Percentiles rank a stretch among this genome's conserved stretches.
Evolutionary conservation across 257 asterid genomes (phyloP).

Genomic region (Fraxinus excelsior): DNA sequence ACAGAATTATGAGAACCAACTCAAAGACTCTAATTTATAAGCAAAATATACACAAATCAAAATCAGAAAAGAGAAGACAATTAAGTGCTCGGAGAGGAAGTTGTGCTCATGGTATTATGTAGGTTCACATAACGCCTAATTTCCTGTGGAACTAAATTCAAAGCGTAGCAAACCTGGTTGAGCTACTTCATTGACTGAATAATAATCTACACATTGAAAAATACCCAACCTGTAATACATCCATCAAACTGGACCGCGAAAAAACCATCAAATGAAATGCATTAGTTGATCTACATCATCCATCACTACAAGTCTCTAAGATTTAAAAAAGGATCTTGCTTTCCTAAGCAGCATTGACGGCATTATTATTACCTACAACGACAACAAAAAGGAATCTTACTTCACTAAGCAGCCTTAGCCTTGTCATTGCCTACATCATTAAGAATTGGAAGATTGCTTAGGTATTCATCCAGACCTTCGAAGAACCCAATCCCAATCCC

Average conservation of each 20-base stretch:
- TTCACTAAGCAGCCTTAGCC: constrained; percentile 74
- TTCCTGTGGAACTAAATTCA: not conserved
- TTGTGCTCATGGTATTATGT: no score
- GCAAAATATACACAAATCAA: not conserved
- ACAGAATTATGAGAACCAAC: not conserved
- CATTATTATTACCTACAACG: constrained; percentile 32
- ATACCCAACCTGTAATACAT: constrained; percentile 20
- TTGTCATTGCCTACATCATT: constrained; percentile 76
- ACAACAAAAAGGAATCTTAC: constrained; percentile 38
- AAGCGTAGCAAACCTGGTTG: not conserved
- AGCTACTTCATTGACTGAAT: not conserved
- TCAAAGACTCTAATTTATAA: not conserved
- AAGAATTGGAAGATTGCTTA: constrained; percentile 75
- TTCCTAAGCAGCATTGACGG: constrained; percentile 28
- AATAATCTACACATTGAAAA: constrained; percentile 7
- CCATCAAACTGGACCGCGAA: constrained; percentile 27
- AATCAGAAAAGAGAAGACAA: not conserved
- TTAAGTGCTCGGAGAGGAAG: no score
- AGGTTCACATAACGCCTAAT: not conserved
- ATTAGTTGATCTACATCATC: constrained; percentile 41
- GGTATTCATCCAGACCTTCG: constrained; percentile 97
- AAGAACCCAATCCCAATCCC: constrained; percentile 82
- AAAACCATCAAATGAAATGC: constrained; percentile 27
- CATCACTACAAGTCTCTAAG: constrained; percentile 39
- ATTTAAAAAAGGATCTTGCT: constrained; percentile 37